phyloP scores from a whole-genome alignment of 2,329 filamentous ascomycete species.

The Stachybotrys elegans region DNA sequence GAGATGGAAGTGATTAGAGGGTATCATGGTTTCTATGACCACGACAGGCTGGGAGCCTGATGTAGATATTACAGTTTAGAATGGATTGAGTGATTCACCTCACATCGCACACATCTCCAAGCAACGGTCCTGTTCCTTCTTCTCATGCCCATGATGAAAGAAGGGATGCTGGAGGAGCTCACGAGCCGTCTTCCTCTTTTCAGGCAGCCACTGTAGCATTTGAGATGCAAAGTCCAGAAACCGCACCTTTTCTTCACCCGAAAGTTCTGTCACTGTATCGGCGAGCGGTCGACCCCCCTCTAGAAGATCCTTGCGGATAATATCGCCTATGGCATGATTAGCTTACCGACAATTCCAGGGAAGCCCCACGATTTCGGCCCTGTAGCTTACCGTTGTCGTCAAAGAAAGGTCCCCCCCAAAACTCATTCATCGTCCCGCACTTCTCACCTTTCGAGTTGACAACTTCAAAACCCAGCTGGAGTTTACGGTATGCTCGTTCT shows the following conservation, averaged over 20 bases:
- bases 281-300: slow-evolving; percentile 4
- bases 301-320: slow-evolving; percentile 10
- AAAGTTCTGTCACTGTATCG: slow-evolving; percentile 13
- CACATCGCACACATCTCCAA: too few species aligned
- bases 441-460: slow-evolving; percentile 2
- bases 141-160: too few species aligned
- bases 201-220: slow-evolving; percentile 20
- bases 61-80: too few species aligned
- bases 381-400: slow-evolving; percentile 7
- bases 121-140: too few species aligned
- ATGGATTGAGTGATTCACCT: too few species aligned
- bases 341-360: too few species aligned
- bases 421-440: slow-evolving; percentile 15
- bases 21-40: too few species aligned
- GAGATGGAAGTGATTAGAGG: too few species aligned
- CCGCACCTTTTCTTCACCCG: slow-evolving; percentile 12
- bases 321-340: slow-evolving; percentile 5
- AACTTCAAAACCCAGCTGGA: slow-evolving; percentile 1
- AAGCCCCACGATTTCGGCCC: too few species aligned
- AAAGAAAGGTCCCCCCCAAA: slow-evolving; percentile 15
- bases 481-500: slow-evolving; percentile 11
- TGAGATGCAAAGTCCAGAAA: slow-evolving; percentile 15
- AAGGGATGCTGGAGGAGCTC: slow-evolving; percentile 16
- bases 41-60: too few species aligned
- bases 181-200: slow-evolving; percentile 16